Conservation (phyloP, 345 rosid species). For the Sisymbrium altissimum region DNA sequence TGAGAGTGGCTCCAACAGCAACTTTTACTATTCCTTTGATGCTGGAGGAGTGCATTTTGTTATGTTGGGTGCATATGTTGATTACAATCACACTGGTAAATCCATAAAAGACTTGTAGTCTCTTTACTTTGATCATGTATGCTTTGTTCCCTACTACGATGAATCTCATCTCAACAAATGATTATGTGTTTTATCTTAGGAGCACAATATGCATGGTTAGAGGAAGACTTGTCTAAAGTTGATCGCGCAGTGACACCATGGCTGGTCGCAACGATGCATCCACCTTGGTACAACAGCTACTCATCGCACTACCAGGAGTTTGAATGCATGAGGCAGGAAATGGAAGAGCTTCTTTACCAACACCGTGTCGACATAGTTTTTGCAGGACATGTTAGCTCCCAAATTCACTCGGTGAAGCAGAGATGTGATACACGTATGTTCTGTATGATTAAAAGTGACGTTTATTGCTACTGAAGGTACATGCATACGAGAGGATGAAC, state of each 20-base stretch:
- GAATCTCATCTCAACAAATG: neutral
- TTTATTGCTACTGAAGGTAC: constrained; percentile 49
- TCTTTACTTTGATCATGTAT: neutral
- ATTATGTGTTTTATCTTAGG: constrained; percentile 39
- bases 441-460: neutral
- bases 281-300: constrained; percentile 86
- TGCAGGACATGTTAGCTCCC: constrained; percentile 69
- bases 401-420: neutral
- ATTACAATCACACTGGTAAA: constrained; percentile 62
- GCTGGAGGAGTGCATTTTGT: constrained; percentile 81
- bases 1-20: constrained; percentile 67
- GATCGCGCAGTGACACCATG: constrained; percentile 67
- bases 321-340: constrained; percentile 92
- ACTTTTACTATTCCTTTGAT: constrained; percentile 81
- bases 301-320: constrained; percentile 84
- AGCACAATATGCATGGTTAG: constrained; percentile 65
- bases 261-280: constrained; percentile 83
- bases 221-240: constrained; percentile 54
- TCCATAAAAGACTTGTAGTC: constrained; percentile 1
- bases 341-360: constrained; percentile 76
- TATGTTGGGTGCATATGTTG: constrained; percentile 83
- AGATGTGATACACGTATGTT: neutral
- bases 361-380: constrained; percentile 66
- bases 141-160: neutral
- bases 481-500: constrained; percentile 89